A percentile compares a stretch with the other conserved stretches of the same genome.
Conservation (phyloP, 805 yeast genomes). For the Kuraishia ogatae region DNA sequence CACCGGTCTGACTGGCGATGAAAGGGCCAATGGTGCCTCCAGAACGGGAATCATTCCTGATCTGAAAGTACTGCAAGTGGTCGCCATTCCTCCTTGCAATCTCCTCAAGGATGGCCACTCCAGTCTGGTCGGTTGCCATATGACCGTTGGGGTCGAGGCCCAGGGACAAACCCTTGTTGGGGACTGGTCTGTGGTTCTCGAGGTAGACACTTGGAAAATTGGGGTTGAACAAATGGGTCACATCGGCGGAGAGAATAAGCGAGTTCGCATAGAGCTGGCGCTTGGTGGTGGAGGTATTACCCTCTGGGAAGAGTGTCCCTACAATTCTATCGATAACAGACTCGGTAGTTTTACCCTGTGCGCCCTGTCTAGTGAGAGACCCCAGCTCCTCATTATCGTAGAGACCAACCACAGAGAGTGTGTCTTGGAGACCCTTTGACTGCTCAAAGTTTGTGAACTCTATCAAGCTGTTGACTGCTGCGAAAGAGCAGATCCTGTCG, state of each 20-base stretch:
- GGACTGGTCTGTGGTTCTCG: slow-evolving; percentile 72
- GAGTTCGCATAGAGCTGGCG: slow-evolving; percentile 46
- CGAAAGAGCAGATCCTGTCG: slow-evolving; percentile 73
- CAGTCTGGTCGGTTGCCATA: slow-evolving; percentile 76
- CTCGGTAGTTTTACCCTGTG: slow-evolving; percentile 69
- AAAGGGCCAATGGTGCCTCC: slow-evolving; percentile 89
- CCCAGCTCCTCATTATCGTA: slow-evolving; percentile 85
- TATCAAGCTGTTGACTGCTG: slow-evolving; percentile 57
- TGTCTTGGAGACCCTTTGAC: slow-evolving; percentile 18
- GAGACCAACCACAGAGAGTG: slow-evolving; percentile 52
- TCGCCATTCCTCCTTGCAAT: slow-evolving; percentile 60
- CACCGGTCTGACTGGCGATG: slow-evolving; percentile 55
- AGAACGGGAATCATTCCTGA: slow-evolving; percentile 74
- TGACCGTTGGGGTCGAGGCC: slow-evolving; percentile 74
- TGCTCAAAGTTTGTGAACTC: slow-evolving; percentile 22
- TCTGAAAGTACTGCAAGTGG: slow-evolving; percentile 72
- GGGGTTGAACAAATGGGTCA: slow-evolving; percentile 75
- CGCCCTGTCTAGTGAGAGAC: slow-evolving; percentile 73
- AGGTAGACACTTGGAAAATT: slow-evolving; percentile 61
- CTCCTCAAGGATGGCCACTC: slow-evolving; percentile 61
- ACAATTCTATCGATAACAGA: slow-evolving; percentile 50
- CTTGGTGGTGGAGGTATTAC: background rate
- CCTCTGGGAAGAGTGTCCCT: background rate
- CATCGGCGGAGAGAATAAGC: slow-evolving; percentile 76
- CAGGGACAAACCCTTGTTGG: slow-evolving; percentile 67